Conservation (phyloP, 2,329 filamentous ascomycete species). For the Arthrobotrys megalospora region DNA sequence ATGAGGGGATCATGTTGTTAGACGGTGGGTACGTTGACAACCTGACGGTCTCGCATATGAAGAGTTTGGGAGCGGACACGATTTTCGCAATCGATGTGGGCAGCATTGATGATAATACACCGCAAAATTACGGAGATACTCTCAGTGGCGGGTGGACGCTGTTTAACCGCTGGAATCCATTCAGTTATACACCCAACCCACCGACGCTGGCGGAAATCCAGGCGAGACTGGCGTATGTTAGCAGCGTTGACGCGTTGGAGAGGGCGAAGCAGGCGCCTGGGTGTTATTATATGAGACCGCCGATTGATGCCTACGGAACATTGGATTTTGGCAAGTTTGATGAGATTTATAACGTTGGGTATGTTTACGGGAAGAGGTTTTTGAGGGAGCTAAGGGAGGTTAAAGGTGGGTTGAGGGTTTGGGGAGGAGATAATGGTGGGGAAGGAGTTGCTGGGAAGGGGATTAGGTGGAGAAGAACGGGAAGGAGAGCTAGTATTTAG, state of each 20-base stretch:
- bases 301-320: constrained; percentile 92
- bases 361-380: constrained; percentile 86
- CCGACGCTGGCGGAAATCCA: constrained; percentile 97
- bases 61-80: constrained; percentile 88
- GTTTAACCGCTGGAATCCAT: constrained; percentile 96
- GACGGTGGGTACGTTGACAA: constrained; percentile 99
- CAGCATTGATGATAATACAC: constrained; percentile 89
- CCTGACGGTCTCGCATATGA: constrained; percentile 97
- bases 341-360: constrained; percentile 92
- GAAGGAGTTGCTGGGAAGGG: constrained; percentile 62
- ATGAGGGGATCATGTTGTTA: constrained; percentile 95
- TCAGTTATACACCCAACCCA: constrained; percentile 88
- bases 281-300: constrained; percentile 96
- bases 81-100: constrained; percentile 98
- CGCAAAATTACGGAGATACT: constrained; percentile 93
- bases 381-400: constrained; percentile 79
- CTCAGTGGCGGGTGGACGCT: constrained; percentile 96
- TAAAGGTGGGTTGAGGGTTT: constrained; percentile 79
- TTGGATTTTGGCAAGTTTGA: constrained; percentile 98
- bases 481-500: constrained; percentile 64
- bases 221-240: constrained; percentile 92
- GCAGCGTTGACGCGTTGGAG: constrained; percentile 92
- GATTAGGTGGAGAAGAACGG: constrained; percentile 68
- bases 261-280: constrained; percentile 91
- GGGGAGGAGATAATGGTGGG: constrained; percentile 68